Base-by-base conservation (phyloP, 768 basidiomycete species). In the Mrakia hoshinonis region DNA sequence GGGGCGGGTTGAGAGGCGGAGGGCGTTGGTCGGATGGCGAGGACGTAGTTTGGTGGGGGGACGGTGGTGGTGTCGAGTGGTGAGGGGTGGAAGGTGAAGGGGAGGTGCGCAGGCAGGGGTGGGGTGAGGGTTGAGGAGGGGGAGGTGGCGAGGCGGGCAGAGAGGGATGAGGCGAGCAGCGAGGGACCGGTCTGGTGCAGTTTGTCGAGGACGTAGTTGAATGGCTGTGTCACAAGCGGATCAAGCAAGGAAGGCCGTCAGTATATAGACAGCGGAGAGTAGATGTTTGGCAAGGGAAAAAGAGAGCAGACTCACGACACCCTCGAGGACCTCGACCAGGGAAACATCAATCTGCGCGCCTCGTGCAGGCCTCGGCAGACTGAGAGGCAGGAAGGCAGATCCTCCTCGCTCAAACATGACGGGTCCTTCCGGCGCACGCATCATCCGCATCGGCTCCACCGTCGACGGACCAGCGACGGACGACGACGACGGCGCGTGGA, bases 11-110 rank as follows among this genome's bases (percentile, higher is more conserved):
- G 20, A 36, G 46, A 18, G 12, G 49, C 15, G 46, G 26, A 15
- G n/a, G 67, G 52, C 11, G 66, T 61, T 9, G 72, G 52, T 18
- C 67, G 67, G 49, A 73, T 52, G 39, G 72, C 72, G 49, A 73
- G 72, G 46, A 67, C 58, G 66, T 73, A 68, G 72, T 68, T 69
- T 0, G 72, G 72, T 7, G 67, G 61, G 22, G 63, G 51, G 15
- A 36, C 48, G 39, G 24, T 22, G 15, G 52, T n/a, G 29, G 48
- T 34, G 47, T n/a, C 11, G 31, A 60, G 20, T 4, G 60, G 24
- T 4, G 60, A 10, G 34, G 62, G 26, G 22, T 15, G 26, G 54
- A 58, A 51, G 24, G 34, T 24, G 64, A 66, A 72, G 1, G n/a
- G 13, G 11, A 72, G 70, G 22, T 13, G 13, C 11, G 38, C 12